Conservation (phyloP, 306 rosid species). For the Pueraria montana region DNA sequence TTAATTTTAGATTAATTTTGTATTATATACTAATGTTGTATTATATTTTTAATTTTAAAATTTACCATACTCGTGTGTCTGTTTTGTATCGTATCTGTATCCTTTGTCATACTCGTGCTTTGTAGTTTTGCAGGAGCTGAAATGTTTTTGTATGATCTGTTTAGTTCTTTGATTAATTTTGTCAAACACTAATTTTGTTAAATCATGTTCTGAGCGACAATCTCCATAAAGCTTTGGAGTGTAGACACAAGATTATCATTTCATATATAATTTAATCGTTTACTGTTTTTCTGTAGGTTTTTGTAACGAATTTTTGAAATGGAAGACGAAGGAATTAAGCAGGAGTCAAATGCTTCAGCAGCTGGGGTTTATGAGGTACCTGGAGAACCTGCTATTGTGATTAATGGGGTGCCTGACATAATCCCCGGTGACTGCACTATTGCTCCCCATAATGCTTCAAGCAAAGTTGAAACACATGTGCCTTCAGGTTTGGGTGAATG, state of each 20-base stretch:
- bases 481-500: conserved; percentile 73
- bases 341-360: conserved; percentile 49
- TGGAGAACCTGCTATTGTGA: conserved; percentile 89
- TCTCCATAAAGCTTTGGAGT: not conserved
- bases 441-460: conserved; percentile 30
- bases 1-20: not conserved
- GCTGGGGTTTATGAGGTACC: conserved; percentile 61
- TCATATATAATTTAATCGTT: conserved; percentile 30
- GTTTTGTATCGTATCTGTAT: not conserved
- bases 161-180: not conserved
- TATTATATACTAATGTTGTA: not conserved
- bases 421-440: conserved; percentile 36
- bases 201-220: conserved; percentile 9
- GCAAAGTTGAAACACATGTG: conserved; percentile 31
- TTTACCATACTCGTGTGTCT: not conserved
- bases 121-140: not conserved
- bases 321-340: conserved; percentile 57
- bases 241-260: conserved; percentile 15
- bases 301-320: conserved; percentile 42
- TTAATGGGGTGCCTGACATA: conserved; percentile 75
- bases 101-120: not conserved
- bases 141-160: not conserved
- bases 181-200: not conserved
- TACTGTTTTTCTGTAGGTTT: conserved; percentile 34
- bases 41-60: no score